Conservation (phyloP, 192 early-diverging fungal species). For the Rhizoclosmatium globosum region DNA sequence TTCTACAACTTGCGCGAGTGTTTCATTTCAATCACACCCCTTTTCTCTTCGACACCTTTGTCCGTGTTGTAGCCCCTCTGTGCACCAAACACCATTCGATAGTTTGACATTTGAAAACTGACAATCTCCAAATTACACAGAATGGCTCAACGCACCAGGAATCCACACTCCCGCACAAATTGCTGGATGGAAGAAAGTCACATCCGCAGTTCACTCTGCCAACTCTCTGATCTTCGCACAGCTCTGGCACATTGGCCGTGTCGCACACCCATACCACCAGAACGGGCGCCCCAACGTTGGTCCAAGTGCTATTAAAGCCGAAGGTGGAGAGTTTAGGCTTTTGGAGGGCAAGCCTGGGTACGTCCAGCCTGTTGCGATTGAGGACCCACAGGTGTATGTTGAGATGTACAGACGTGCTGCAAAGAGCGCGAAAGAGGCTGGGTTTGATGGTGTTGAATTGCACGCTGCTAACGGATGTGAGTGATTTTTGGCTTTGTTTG, state of each 20-base stretch:
- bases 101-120: neutral
- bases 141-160: slow-evolving; percentile 49
- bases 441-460: slow-evolving; percentile 86
- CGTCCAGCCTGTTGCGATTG: slow-evolving; percentile 30
- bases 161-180: slow-evolving; percentile 54
- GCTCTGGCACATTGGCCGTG: slow-evolving; percentile 56
- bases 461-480: slow-evolving; percentile 85
- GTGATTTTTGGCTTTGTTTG: slow-evolving; percentile 62
- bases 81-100: too few relatives aligned
- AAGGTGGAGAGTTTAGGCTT: slow-evolving; percentile 38
- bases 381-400: slow-evolving; percentile 36
- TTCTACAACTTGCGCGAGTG: neutral
- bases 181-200: slow-evolving; percentile 54
- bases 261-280: slow-evolving; percentile 35
- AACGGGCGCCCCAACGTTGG: slow-evolving; percentile 21
- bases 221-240: slow-evolving; percentile 54
- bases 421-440: slow-evolving; percentile 19
- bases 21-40: neutral
- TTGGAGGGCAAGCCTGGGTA: slow-evolving; percentile 37
- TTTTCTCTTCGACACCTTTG: too few relatives aligned
- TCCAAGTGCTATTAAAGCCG: slow-evolving; percentile 33
- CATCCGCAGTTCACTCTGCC: slow-evolving; percentile 48
- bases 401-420: slow-evolving; percentile 31
- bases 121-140: neutral
- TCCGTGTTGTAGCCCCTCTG: too few relatives aligned